Evolutionary conservation across 768 basidiomycete species (phyloP).

Genomic region (Leccinum olivaceopallidum): DNA sequence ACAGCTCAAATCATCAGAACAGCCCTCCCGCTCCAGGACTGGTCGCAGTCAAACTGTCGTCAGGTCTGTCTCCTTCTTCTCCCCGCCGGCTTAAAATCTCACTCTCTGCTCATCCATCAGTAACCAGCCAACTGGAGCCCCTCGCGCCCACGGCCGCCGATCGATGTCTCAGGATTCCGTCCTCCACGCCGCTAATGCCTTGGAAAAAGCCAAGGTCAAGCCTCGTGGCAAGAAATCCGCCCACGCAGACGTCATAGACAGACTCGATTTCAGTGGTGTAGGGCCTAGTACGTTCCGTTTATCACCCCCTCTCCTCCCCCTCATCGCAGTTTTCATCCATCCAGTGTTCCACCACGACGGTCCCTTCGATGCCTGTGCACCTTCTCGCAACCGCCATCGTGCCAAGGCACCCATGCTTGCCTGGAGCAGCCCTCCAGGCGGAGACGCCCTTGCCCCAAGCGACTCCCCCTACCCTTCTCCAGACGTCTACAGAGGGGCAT

Average conservation of each 20-base stretch:
- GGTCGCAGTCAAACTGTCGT: slow-evolving; percentile 58
- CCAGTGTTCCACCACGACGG: slow-evolving; percentile 92
- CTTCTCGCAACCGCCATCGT: slow-evolving; percentile 81
- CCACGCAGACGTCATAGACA: slow-evolving; percentile 89
- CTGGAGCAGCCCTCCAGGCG: slow-evolving; percentile 52
- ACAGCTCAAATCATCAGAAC: slow-evolving; percentile 46
- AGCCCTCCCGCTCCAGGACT: slow-evolving; percentile 47
- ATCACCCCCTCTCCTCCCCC: neutral
- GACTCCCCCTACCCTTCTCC: slow-evolving; percentile 53
- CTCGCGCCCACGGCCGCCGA: slow-evolving; percentile 39
- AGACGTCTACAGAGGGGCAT: slow-evolving; percentile 41
- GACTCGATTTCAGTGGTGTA: slow-evolving; percentile 82
- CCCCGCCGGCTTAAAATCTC: slow-evolving; percentile 21
- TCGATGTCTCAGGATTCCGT: slow-evolving; percentile 53
- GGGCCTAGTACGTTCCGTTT: slow-evolving; percentile 66
- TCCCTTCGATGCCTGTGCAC: slow-evolving; percentile 90
- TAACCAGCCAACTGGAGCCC: slow-evolving; percentile 22
- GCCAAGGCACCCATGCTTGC: slow-evolving; percentile 83
- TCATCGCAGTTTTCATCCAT: slow-evolving; percentile 6
- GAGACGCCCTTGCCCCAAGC: slow-evolving; percentile 41
- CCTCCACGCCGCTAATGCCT: slow-evolving; percentile 36
- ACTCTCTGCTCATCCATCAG: slow-evolving; percentile 14
- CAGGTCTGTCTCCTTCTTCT: slow-evolving; percentile 22
- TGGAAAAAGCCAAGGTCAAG: slow-evolving; percentile 51
- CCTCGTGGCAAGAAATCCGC: slow-evolving; percentile 66